Base-by-base conservation (phyloP, 345 rosid species). In the Citropsis articulata region DNA sequence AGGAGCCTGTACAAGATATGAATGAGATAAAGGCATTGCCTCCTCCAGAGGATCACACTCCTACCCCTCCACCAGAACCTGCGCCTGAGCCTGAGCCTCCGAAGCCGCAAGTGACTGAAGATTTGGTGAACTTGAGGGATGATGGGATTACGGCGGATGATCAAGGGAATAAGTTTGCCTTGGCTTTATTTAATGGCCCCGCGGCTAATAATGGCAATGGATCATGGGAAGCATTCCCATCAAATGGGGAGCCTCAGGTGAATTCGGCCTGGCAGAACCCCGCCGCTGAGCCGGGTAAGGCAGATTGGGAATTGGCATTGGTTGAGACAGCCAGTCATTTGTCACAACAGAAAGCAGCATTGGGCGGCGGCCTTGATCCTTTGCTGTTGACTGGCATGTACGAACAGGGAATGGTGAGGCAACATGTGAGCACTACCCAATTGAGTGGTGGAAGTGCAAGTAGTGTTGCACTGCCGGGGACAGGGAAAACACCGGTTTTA, bases 241-340 rank as follows among this genome's bases (percentile, higher is more conserved):
- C 92, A 1, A 75, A 86, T 57, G 91, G 89, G 24, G 84, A 84
- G 66, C 89, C 83, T n/a, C 82, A 84, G 36, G 89, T 92, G 66
- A 92, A 94, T 36, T 92, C 97, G 1, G 94, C 93, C 50, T 92
- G 97, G 97, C 97, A 92, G 85, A 92, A 81, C 71, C 92, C 97
- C 5, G 97, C 94, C 22, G 97, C 97, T 3, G 95, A 92, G 40
- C 81, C 78, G 0, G 89, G 86, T 71, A 89, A 91, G 74, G 91
- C 89, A 0, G 98, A 94, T 86, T 96, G 99, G 99, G 99, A 94
- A 75, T 70, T 90, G 65, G 98, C 98, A 1, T 85, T 96, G 85
- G 98, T 96, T 16, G 95, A 94, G 80, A 77, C 97, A 5, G 93
- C 97, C 22, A 92, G 98, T 79, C 81, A 90, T 79, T 85, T 96